phyloP scores from a whole-genome alignment of 2,329 filamentous ascomycete genomes.

The Epichloe gansuensis region DNA sequence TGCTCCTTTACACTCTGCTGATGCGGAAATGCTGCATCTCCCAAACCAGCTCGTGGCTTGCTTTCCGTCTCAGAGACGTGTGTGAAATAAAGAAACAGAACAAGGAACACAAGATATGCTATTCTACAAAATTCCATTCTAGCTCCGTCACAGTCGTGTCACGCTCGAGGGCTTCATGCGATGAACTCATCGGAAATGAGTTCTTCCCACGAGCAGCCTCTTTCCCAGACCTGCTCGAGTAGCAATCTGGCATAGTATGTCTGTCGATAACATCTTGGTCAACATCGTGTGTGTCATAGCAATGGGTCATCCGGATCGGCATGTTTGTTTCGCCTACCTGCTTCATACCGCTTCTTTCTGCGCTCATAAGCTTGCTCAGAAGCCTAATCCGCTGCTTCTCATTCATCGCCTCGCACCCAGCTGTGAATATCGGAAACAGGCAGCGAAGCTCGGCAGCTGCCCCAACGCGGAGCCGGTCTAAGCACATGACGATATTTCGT shows the following conservation, averaged over 20 bases:
- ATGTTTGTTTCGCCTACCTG: constrained; percentile 39
- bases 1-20: neutral
- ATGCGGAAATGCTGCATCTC: neutral
- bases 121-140: neutral
- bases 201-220: constrained; percentile 56
- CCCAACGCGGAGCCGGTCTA: constrained; percentile 50
- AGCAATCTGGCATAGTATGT: constrained; percentile 47
- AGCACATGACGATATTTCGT: constrained; percentile 46
- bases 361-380: constrained; percentile 50
- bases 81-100: neutral
- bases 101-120: neutral
- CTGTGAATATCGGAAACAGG: constrained; percentile 73
- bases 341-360: constrained; percentile 65
- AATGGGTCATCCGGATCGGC: neutral
- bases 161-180: constrained; percentile 30
- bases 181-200: constrained; percentile 57
- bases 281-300: neutral
- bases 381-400: constrained; percentile 45
- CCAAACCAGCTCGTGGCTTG: neutral
- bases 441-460: constrained; percentile 63
- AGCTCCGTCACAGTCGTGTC: neutral
- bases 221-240: constrained; percentile 59
- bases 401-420: constrained; percentile 60
- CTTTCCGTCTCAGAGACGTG: neutral
- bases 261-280: constrained; percentile 18